Evolutionary conservation across 179 eudicot species (phyloP), one percentile per base, ranked within the genome.

Genomic region (Beta lomatogona): DNA sequence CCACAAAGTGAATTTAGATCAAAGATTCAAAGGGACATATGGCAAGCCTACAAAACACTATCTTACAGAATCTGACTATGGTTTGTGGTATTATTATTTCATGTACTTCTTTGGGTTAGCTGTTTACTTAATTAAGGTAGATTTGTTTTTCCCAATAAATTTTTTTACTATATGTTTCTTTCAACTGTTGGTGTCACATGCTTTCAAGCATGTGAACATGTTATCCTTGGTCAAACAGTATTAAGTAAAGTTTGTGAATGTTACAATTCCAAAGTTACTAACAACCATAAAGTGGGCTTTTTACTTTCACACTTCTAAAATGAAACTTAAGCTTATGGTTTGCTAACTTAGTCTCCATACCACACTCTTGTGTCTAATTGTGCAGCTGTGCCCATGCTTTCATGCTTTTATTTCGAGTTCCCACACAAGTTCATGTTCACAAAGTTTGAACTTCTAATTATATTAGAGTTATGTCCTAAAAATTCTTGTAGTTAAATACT

Each of bases 151-250:
- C n/a, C n/a, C n/a, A n/a, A n/a, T n/a, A n/a, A n/a, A 13, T 13
- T 16, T 44, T 61, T 76, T 11, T 22, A 50, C 3, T 8, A 21
- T 48, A 6, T 5, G 0, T 44, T 54, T 69, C 67, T 21, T 71
- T 48, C 25, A 80, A 50, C 22, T 73, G 78, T 75, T 54, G 72
- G 59, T 75, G 75, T 67, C 75, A 81, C 83, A 81, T 81, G 80
- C 50, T 4, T 58, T 44, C 46, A 70, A 79, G 83, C 86, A 83
- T 83, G 83, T 76, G 83, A 61, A 76, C 73, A 83, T 71, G 79
- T 81, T 75, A 75, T 70, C 55, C 78, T 72, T 66, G 57, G 86
- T 83, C 83, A 80, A 83, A 80, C 77, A 57, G 72, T 61, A 31
- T 9, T 19, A 46, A 13, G 70, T 60, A 44, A 54, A 76, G 61